Conservation (phyloP, 345 rosid genomes). For the Gossypium anomalum region DNA sequence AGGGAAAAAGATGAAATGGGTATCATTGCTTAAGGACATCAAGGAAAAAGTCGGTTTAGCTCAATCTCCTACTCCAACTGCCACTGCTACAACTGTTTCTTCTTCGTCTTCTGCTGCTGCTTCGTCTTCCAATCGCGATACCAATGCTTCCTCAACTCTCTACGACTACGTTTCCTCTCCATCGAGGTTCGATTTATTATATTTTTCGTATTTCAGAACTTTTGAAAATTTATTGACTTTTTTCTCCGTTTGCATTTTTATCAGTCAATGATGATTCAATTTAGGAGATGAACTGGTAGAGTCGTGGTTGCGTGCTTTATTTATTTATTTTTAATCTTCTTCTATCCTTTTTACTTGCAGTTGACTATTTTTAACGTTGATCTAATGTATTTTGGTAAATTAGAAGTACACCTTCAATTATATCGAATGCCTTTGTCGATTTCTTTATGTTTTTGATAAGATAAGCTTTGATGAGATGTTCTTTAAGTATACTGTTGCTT, state of each 20-base stretch:
- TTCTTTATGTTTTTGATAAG: background rate
- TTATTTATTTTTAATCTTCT: background rate
- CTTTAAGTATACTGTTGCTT: background rate
- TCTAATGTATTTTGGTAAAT: slow-evolving; percentile 6
- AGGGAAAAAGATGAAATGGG: slow-evolving; percentile 93
- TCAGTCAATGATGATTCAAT: slow-evolving; percentile 4
- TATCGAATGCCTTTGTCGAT: background rate
- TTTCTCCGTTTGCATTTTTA: slow-evolving; percentile 9
- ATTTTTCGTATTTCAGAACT: background rate
- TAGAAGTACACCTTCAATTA: background rate
- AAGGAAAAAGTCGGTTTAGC: slow-evolving; percentile 96
- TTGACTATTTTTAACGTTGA: slow-evolving; percentile 24
- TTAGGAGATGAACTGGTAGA: slow-evolving; percentile 6
- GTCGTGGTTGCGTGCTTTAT: background rate
- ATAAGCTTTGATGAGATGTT: slow-evolving; percentile 3
- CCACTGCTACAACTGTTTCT: slow-evolving; percentile 40
- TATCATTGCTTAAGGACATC: slow-evolving; percentile 92
- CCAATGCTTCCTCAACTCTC: slow-evolving; percentile 36
- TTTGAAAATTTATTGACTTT: slow-evolving; percentile 3
- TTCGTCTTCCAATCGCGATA: slow-evolving; percentile 35
- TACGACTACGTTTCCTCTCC: slow-evolving; percentile 47
- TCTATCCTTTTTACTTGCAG: background rate
- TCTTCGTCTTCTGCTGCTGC: slow-evolving; percentile 49
- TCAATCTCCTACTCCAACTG: slow-evolving; percentile 53
- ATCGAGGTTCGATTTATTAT: slow-evolving; percentile 47